phyloP scores from a whole-genome alignment of 352 stramenopile species.

The Phytopythium kandeliae region DNA sequence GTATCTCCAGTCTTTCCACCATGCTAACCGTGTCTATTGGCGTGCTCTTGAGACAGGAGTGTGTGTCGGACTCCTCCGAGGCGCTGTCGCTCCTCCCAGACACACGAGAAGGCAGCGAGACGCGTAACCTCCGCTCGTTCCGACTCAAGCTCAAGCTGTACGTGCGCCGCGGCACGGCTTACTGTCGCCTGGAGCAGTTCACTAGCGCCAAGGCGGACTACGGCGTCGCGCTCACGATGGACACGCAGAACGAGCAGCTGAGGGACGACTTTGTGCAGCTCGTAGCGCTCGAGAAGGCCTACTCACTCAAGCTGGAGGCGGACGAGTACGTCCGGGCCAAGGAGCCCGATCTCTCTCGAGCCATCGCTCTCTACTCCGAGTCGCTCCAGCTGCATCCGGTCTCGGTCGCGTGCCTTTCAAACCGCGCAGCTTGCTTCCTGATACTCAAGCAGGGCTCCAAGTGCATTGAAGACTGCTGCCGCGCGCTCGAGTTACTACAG shows the following conservation, averaged over 20 bases:
- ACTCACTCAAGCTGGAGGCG: constrained; percentile 40
- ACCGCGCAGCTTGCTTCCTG: constrained; percentile 65
- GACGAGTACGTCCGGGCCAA: constrained; percentile 37
- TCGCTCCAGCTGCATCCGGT: constrained; percentile 47
- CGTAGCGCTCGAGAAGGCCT: constrained; percentile 43
- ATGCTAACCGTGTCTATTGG: neutral
- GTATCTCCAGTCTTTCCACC: neutral
- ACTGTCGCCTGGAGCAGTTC: constrained; percentile 55
- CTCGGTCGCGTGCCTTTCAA: constrained; percentile 70
- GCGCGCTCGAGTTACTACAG: constrained; percentile 52
- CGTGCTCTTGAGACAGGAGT: constrained; percentile 22
- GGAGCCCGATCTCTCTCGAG: constrained; percentile 27
- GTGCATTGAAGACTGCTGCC: constrained; percentile 60
- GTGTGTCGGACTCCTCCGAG: constrained; percentile 60
- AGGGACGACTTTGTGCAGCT: constrained; percentile 68
- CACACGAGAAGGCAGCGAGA: constrained; percentile 27
- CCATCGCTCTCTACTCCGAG: constrained; percentile 50
- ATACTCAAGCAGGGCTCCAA: constrained; percentile 33
- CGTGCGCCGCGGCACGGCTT: constrained; percentile 60
- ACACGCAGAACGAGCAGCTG: constrained; percentile 59
- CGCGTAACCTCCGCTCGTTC: constrained; percentile 32
- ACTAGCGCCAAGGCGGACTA: constrained; percentile 75
- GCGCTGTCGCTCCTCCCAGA: constrained; percentile 64
- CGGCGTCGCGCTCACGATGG: constrained; percentile 68
- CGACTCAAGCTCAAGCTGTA: constrained; percentile 73